Percentiles rank a stretch among this genome's conserved stretches.
phyloP scores from a whole-genome alignment of 305 asterid species.

The Solanum hybrid region DNA sequence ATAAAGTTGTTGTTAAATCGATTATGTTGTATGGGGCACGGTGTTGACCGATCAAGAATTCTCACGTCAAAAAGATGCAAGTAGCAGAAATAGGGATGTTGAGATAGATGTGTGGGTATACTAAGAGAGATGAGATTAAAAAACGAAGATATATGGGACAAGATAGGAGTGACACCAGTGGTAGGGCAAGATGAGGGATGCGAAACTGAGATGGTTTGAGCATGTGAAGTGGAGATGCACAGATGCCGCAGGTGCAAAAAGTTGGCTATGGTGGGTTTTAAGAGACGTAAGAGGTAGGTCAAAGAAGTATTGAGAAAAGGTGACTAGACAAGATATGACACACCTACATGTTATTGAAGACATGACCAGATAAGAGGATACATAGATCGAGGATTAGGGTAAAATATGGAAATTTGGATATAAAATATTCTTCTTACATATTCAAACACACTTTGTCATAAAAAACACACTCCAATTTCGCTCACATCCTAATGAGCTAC shows the following conservation, averaged over 20 bases:
- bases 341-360: not conserved
- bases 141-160: not conserved
- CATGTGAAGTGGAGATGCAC: not conserved
- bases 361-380: not conserved
- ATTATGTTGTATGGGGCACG: not conserved
- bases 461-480: too few relatives aligned
- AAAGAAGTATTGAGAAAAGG: not conserved
- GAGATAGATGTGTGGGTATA: not conserved
- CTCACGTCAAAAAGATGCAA: not conserved
- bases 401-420: too few relatives aligned
- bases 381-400: not conserved
- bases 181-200: not conserved
- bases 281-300: not conserved
- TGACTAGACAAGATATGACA: not conserved
- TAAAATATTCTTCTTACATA: too few relatives aligned
- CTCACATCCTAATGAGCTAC: too few relatives aligned
- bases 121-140: not conserved
- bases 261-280: not conserved
- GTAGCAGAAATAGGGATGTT: not conserved
- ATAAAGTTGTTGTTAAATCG: not conserved
- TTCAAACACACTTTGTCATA: too few relatives aligned
- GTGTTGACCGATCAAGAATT: too few relatives aligned
- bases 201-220: not conserved
- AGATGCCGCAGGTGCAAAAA: not conserved
- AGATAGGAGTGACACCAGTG: not conserved